phyloP scores from a whole-genome alignment of 148 eudicot genomes.

The Rhododendron vialii region DNA sequence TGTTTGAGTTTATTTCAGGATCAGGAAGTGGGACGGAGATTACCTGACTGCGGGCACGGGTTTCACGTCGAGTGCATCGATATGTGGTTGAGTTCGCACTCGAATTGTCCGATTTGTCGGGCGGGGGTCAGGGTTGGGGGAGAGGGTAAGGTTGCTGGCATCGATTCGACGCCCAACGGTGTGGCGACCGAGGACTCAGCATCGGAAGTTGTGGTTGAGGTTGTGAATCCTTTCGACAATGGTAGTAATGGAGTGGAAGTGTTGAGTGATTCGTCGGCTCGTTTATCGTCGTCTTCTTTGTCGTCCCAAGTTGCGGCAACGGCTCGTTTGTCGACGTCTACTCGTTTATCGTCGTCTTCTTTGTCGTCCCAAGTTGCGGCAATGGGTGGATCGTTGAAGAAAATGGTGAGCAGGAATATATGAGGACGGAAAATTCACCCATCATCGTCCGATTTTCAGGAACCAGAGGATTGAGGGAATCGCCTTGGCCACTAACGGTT shows the following conservation, averaged over 20 bases:
- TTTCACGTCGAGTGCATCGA: conserved; percentile 73
- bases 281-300: conserved; percentile 4
- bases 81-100: conserved; percentile 61
- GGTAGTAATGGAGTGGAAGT: conserved; percentile 3
- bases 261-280: background rate
- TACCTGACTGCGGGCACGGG: conserved; percentile 48
- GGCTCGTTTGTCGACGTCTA: background rate
- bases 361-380: conserved; percentile 13
- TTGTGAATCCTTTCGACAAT: background rate
- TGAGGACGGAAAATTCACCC: conserved; percentile 31
- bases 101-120: conserved; percentile 63
- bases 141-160: background rate
- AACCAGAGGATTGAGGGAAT: background rate
- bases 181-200: background rate
- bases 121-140: conserved; percentile 15
- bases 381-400: conserved; percentile 25
- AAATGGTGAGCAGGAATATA: conserved; percentile 32
- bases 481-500: no score
- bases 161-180: background rate
- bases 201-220: conserved; percentile 17
- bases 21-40: conserved; percentile 35
- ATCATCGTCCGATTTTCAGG: conserved; percentile 1
- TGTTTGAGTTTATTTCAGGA: conserved; percentile 53
- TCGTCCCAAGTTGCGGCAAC: conserved; percentile 9
- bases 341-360: conserved; percentile 1